phyloP scores from a whole-genome alignment of 2,329 filamentous ascomycete species.

The Fusarium pseudograminearum region DNA sequence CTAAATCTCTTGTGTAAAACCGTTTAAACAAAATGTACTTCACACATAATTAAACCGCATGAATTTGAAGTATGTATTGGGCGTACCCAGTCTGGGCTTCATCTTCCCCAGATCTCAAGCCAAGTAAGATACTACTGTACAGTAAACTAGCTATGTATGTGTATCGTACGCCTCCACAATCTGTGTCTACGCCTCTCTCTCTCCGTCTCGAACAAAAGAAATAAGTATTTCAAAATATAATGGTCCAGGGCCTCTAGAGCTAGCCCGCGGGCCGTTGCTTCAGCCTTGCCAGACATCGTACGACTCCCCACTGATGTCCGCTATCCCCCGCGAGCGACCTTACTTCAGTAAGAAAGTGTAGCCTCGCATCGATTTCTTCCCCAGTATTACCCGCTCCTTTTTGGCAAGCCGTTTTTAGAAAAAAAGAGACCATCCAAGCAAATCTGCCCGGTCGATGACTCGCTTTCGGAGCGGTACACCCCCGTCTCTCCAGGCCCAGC shows the following conservation, averaged over 20 bases:
- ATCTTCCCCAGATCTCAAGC: conserved; percentile 25
- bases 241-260: conserved; percentile 15
- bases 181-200: conserved; percentile 41
- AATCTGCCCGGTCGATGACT: conserved; percentile 38
- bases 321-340: conserved; percentile 39
- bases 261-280: conserved; percentile 43
- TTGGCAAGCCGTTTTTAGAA: conserved; percentile 28
- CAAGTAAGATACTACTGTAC: conserved; percentile 22
- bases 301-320: conserved; percentile 47
- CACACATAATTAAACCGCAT: background rate
- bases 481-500: conserved; percentile 35
- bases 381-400: conserved; percentile 49
- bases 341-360: conserved; percentile 38
- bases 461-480: conserved; percentile 39
- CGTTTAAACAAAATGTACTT: background rate
- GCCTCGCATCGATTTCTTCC: conserved; percentile 46
- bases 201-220: conserved; percentile 46
- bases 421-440: conserved; percentile 33
- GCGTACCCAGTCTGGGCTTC: conserved; percentile 24
- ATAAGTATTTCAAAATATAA: conserved; percentile 35
- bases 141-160: conserved; percentile 7
- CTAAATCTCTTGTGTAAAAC: background rate
- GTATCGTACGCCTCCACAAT: conserved; percentile 37
- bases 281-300: conserved; percentile 49
- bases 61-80: conserved; percentile 34